Evolutionary conservation across 192 early-diverging fungal species (phyloP), one percentile per base, ranked within the genome.

Genomic region (Rhizophagus sp.): DNA sequence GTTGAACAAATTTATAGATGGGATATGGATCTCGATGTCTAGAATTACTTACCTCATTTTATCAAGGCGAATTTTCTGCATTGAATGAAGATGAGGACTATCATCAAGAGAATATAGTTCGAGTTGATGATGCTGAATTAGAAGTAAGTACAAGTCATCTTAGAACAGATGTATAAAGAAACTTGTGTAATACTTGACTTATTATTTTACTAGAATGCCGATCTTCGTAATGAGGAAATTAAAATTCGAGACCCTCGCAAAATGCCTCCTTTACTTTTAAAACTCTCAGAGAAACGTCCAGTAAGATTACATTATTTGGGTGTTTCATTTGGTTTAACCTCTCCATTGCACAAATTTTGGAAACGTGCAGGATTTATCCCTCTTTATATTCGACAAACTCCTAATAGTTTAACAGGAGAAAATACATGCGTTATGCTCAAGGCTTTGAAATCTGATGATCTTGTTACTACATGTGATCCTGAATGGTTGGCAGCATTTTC

Each of bases 341-440:
- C 89, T 6, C 84, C 82, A 30, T 89, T 99, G 57, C 95, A 97
- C 87, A 95, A 95, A 89, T 99, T 99, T 84, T 99, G 98, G 98
- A 97, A 96, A 81, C 90, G 94, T 62, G 84, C 90, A 13, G 95
- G 94, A 10, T 99, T 94, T 82, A 88, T 90, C 33, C 98, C 98
- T 15, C 92, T 99, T 65, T 99, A 99, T 81, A 82, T 98, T 72
- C 95, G 98, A 41, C 98, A 99, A 83, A 99, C 98, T 11, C 84
- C 93, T 79, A 99, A 99, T 81, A 97, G 98, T 13, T 84, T 99
- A 41, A 99, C 98, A 3, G 98, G 98, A 75, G 98, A 99, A 83
- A 95, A 98, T 82, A 97, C 98, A 9, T 98, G 96, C 81, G 94
- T 99, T 11, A 98, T 99, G 97, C 88, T 99, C 50, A 95, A 94